Base-by-base conservation (phyloP, 257 asterid species). In the Primulina eburnea region DNA sequence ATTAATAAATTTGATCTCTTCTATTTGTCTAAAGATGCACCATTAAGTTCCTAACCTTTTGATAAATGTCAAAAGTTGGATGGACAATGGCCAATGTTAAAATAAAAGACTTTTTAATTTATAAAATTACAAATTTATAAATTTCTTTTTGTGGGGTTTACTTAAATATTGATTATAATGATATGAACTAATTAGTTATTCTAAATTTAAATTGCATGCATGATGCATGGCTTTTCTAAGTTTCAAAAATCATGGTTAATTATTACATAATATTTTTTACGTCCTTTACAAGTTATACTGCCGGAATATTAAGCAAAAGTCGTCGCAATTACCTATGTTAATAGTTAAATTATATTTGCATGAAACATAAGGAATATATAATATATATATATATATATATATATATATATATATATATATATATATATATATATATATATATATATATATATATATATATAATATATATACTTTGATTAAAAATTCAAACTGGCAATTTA, bases 31-130 rank as follows among this genome's bases (percentile, higher is more conserved):
- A 35, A 34, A 24, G 59, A 68, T 53, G 57, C 1, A 40, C 50
- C 65, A 8, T 14, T 6, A 68, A 35, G 33, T 56, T 62, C 53
- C 64, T 55, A 73, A 62, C 38, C 55, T 32, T 70, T 47, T 12
- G 34, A 24, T 26, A 65, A 73, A 24, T 73, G 79, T 75, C 65
- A 63, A 65, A 69, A 78, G 61, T 60, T 14, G 30, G 26, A 63
- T 53, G 38, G 62, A 47, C 58, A 50, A 73, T 68, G 43, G 73
- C 69, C 78, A 16, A 20, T 47, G 5, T 2, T 4, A 52, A 43
- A 68, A 30, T 62, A 60, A 77, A n/a, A n/a, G n/a, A n/a, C 55
- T 55, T 35, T 56, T 53, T 34, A 17, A 21, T 10, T 0, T 40
- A 40, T 11, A 11, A 38, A 43, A 43, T 43, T 43, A 5, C n/a